phyloP scores from a whole-genome alignment of 2,329 filamentous ascomycete genomes.

The Capronia americana region DNA sequence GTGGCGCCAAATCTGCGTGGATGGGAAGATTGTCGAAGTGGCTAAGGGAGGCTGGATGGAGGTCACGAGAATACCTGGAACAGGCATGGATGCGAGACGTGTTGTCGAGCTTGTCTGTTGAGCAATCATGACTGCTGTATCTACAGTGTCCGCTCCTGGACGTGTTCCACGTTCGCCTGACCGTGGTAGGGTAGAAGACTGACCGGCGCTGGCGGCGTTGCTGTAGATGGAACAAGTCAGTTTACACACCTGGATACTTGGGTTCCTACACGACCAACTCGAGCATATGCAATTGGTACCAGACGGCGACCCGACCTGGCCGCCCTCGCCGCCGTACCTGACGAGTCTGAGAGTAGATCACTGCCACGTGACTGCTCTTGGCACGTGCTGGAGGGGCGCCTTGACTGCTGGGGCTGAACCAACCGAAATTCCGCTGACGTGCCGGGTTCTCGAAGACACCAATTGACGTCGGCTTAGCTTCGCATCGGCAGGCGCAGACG shows the following conservation, averaged over 20 bases:
- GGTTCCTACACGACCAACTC: neutral
- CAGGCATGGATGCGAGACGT: slow-evolving; percentile 49
- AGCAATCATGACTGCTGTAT: neutral
- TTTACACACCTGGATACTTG: neutral
- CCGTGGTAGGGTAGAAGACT: neutral
- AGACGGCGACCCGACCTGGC: too few relatives aligned
- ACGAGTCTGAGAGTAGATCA: too few relatives aligned
- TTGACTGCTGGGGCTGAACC: neutral
- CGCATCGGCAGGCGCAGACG: slow-evolving; percentile 15
- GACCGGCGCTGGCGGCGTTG: neutral
- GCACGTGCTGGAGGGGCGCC: neutral
- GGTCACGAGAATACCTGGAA: slow-evolving; percentile 52
- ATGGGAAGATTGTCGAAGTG: slow-evolving; percentile 82
- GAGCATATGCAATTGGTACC: neutral
- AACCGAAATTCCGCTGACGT: slow-evolving; percentile 7
- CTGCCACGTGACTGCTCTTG: neutral
- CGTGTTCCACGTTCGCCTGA: neutral
- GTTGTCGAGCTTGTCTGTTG: slow-evolving; percentile 48
- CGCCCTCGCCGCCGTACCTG: too few relatives aligned
- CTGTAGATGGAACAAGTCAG: neutral
- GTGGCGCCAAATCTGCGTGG: slow-evolving; percentile 89
- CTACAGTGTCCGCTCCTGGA: too few relatives aligned
- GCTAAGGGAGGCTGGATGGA: slow-evolving; percentile 74
- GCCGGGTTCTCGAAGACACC: slow-evolving; percentile 2
- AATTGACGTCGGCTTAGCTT: slow-evolving; percentile 11